Base-by-base conservation (phyloP, 129 eudicot species). In the Chrysanthemum seticuspe region DNA sequence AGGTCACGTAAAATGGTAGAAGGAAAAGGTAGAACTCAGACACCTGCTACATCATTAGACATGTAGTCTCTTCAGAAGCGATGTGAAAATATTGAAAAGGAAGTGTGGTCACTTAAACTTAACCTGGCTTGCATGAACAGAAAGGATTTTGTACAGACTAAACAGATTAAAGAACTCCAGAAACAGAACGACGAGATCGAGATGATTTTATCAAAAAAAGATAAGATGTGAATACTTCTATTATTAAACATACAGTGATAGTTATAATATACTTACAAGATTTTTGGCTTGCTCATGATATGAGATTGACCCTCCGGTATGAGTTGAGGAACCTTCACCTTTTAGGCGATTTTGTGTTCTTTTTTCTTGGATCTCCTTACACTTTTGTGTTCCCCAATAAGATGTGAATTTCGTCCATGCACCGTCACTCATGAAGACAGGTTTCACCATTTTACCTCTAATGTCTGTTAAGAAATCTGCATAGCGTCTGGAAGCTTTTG, bases 71-170 rank as follows among this genome's bases (percentile, higher is more conserved):
- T 91, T 34, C 62, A 87, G 47, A 91, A 87, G 73, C 75, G 97
- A 50, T 91, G 97, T 57, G 97, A 90, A 58, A 91, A 84, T 79
- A 91, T 91, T 68, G 97, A 91, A 82, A 91, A 91, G 81, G 91
- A 87, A 87, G 95, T 86, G 58, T 80, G 97, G 2, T 91, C 97
- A 6, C 95, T 88, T 54, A 88, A 88, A 72, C 97, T 91, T 54
- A 91, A 90, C 73, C 53, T 87, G 78, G 78, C 95, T 62, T 91
- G 87, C 81, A 91, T 91, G 97, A 91, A 87, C 31, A 91, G 95
- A 91, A 87, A 79, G 15, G 34, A 29, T 29, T 29, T 3, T 3
- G 34, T 1, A 29, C 34, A 29, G 34, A 29, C 4, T 29, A 29
- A 29, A 29, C 34, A 29, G 34, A 29, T 29, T 29, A 3, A 29